Evolutionary conservation across 768 basidiomycete species (phyloP), one percentile per base, ranked within the genome.

Genomic region (Lentinula sp.): DNA sequence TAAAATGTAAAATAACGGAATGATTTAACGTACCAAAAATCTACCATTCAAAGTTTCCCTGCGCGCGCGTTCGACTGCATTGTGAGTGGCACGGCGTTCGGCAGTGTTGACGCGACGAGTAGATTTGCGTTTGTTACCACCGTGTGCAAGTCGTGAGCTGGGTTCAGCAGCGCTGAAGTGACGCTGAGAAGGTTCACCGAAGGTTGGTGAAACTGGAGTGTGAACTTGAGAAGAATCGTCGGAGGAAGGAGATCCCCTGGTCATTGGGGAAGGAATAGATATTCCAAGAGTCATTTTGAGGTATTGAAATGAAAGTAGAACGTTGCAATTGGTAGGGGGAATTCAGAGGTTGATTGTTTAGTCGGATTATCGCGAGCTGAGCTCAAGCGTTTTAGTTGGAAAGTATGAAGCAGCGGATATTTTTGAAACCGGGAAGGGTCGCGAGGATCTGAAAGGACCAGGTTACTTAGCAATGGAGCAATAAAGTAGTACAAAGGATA

Each of bases 61-160:
- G 52, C 96, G 84, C 69, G 91, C 90, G 55, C 97, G 83, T 78
- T 98, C 97, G 61, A 98, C 93, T 36, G 97, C 96, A 72, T 98
- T 99, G 77, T 99, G 96, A 20, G 92, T 95, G 3, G 94, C 93
- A 39, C 96, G 80, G 74, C 95, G 91, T 73, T 98, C 96, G 56
- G 95, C 95, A 57, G 95, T 98, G 76, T 98, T 98, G 57, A 94
- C 95, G 36, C 95, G 85, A 64, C 93, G 82, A 68, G 84, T 85
- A 59, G 92, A 85, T 73, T 96, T 96, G 72, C 90, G 85, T 71
- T 90, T 92, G 15, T 69, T 57, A 50, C 61, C 62, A 36, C 28
- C 28, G 28, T 57, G 62, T 39, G 58, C 58, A 49, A 61, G 62
- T 35, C 59, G 62, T 43, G 60, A 60, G 63, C 63, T 55, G 67